phyloP scores from a whole-genome alignment of 805 yeast species.

The Tetrapisispora phaffii region DNA sequence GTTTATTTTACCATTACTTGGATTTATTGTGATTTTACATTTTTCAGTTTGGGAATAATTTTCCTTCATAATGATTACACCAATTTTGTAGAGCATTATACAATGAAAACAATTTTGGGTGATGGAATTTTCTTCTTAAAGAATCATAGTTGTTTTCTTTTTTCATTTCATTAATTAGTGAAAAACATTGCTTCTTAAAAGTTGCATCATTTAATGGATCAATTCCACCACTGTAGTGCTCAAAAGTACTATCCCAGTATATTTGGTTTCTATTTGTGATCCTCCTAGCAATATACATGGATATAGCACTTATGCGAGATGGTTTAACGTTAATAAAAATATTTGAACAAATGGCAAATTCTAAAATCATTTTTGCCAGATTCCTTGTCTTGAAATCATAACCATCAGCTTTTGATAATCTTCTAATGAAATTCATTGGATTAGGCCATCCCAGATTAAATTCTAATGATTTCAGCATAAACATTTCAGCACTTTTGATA shows the following conservation, averaged over 20 bases:
- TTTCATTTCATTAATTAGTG: slow-evolving; percentile 22
- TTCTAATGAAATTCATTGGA: slow-evolving; percentile 80
- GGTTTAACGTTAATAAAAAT: slow-evolving; percentile 66
- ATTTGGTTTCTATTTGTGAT: slow-evolving; percentile 6
- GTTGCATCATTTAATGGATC: slow-evolving; percentile 12
- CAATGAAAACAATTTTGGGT: slow-evolving; percentile 14
- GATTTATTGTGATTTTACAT: background rate
- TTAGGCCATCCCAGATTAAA: slow-evolving; percentile 78
- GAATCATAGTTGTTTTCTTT: slow-evolving; percentile 26
- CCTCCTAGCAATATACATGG: slow-evolving; percentile 71
- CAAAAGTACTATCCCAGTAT: slow-evolving; percentile 18
- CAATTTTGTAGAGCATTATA: slow-evolving; percentile 5
- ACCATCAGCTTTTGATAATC: slow-evolving; percentile 81
- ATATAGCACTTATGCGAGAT: slow-evolving; percentile 77
- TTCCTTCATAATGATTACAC: slow-evolving; percentile 5
- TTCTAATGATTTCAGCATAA: slow-evolving; percentile 56
- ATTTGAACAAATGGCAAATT: slow-evolving; percentile 67
- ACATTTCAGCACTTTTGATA: slow-evolving; percentile 73
- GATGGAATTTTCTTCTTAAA: slow-evolving; percentile 18
- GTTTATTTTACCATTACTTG: background rate
- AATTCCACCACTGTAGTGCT: slow-evolving; percentile 21
- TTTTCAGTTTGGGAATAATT: slow-evolving; percentile 4
- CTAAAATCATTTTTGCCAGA: slow-evolving; percentile 74
- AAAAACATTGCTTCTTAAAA: slow-evolving; percentile 14
- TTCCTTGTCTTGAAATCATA: slow-evolving; percentile 80